phyloP scores from a whole-genome alignment of 768 basidiomycete species.

The Tulasnella sp. region DNA sequence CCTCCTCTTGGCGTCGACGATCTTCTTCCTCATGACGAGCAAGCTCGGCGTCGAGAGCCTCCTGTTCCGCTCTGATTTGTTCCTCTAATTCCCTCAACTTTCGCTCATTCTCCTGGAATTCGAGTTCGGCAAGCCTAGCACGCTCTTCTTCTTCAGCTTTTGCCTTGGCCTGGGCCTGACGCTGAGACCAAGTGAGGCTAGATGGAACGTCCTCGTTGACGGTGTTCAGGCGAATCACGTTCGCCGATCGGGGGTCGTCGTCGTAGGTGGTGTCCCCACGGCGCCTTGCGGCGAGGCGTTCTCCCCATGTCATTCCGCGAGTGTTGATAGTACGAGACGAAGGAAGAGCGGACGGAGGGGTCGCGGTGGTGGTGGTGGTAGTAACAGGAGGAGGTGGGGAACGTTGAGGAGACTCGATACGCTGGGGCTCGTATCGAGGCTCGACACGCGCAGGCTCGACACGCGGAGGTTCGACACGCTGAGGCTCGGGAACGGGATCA shows the following conservation, averaged over 20 bases:
- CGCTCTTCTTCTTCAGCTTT: constrained; percentile 19
- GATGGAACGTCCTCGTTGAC: background rate
- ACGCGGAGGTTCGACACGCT: too few species aligned
- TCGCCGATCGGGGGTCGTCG: background rate
- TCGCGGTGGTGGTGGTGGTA: background rate
- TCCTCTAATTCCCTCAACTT: constrained; percentile 15
- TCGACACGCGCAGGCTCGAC: too few species aligned
- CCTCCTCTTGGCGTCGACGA: constrained; percentile 3
- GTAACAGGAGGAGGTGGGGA: background rate
- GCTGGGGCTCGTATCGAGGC: background rate
- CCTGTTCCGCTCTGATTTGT: constrained; percentile 8
- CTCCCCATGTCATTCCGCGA: constrained; percentile 26
- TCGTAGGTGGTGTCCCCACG: constrained; percentile 1
- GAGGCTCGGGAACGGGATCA: background rate
- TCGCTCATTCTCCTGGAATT: constrained; percentile 8
- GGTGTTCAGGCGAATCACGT: background rate
- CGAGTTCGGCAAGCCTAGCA: background rate
- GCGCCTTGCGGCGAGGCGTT: constrained; percentile 11
- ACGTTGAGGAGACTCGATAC: too few species aligned
- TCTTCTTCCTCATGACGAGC: constrained; percentile 20
- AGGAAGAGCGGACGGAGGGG: background rate
- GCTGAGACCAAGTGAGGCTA: constrained; percentile 24
- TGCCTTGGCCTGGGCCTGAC: background rate
- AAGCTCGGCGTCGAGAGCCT: constrained; percentile 15
- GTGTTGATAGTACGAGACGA: background rate